Evolutionary conservation across 371 early-diverging fungal species (phyloP).

Genomic region (Mucor racemosus): DNA sequence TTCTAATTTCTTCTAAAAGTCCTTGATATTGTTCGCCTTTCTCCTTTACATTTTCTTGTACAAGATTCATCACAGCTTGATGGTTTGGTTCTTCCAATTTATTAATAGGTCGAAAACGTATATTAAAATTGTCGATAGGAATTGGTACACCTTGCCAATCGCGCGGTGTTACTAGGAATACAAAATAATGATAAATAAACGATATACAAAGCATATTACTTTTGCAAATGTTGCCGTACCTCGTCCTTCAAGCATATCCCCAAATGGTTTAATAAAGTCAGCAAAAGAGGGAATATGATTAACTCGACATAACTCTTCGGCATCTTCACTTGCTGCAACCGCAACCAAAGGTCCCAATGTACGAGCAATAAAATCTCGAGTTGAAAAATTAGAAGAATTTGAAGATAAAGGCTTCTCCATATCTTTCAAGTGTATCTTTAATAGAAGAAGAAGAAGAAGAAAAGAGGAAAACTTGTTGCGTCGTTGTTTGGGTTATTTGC

Average conservation of each 20-base stretch:
- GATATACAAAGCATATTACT: neutral
- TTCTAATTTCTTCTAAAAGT: constrained; percentile 31
- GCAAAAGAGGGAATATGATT: constrained; percentile 74
- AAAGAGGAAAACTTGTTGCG: constrained; percentile 1
- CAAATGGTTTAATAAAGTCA: constrained; percentile 85
- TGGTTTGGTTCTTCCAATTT: constrained; percentile 66
- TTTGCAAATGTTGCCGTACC: constrained; percentile 43
- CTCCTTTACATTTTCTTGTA: constrained; percentile 59
- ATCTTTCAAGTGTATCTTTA: neutral
- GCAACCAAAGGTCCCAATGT: constrained; percentile 77
- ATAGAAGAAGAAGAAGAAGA: neutral
- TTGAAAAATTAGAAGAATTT: constrained; percentile 15
- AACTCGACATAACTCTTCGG: constrained; percentile 68
- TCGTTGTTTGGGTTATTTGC: neutral
- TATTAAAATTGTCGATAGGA: constrained; percentile 66
- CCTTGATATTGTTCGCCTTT: constrained; percentile 21
- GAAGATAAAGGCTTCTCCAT: constrained; percentile 17
- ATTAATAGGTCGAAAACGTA: constrained; percentile 71
- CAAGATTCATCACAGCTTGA: constrained; percentile 56
- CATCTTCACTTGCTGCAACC: constrained; percentile 75
- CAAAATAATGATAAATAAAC: neutral
- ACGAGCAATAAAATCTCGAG: constrained; percentile 64
- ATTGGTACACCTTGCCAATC: constrained; percentile 72
- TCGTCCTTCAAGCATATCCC: constrained; percentile 74
- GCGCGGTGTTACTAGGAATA: constrained; percentile 62